Evolutionary conservation across 1,284 basidiomycete genomes (phyloP).

Genomic region (Blastosporella zonata): DNA sequence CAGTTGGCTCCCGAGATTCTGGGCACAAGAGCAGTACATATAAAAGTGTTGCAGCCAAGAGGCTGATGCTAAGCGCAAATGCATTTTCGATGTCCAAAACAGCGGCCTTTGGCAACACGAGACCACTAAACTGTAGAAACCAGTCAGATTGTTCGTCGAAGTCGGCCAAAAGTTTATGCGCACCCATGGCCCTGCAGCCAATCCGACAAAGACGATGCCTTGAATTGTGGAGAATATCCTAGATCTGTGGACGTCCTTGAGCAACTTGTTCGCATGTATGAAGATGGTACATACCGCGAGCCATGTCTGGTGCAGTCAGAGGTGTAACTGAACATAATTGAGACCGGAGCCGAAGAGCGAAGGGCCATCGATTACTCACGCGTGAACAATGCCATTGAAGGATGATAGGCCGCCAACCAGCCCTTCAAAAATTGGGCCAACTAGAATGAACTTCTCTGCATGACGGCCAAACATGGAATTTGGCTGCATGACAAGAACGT

Average conservation of each 20-base stretch:
- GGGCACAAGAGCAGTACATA: conserved; percentile 45
- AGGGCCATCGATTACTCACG: conserved; percentile 30
- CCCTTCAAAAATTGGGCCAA: conserved; percentile 48
- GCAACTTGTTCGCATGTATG: background rate
- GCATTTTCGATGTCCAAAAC: conserved; percentile 29
- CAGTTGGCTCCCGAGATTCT: conserved; percentile 37
- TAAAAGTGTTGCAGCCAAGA: conserved; percentile 34
- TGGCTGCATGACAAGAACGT: conserved; percentile 44
- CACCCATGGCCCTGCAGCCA: conserved; percentile 51
- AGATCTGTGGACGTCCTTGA: conserved; percentile 29
- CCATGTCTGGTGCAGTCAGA: conserved; percentile 51
- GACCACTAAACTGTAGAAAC: conserved; percentile 27
- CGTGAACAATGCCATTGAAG: conserved; percentile 50
- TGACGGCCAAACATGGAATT: conserved; percentile 38
- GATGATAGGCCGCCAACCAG: conserved; percentile 47
- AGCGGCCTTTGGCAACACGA: conserved; percentile 31
- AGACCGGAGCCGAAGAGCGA: background rate
- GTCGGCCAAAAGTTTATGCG: conserved; percentile 9
- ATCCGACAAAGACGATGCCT: conserved; percentile 48
- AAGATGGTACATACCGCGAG: conserved; percentile 34
- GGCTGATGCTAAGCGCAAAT: conserved; percentile 39
- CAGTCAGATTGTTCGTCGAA: conserved; percentile 1
- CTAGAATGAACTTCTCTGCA: conserved; percentile 42
- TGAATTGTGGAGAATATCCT: conserved; percentile 52
- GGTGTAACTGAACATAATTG: conserved; percentile 37